phyloP scores from a whole-genome alignment of 192 early-diverging fungal species.

The Globomyces pollinis-pini region DNA sequence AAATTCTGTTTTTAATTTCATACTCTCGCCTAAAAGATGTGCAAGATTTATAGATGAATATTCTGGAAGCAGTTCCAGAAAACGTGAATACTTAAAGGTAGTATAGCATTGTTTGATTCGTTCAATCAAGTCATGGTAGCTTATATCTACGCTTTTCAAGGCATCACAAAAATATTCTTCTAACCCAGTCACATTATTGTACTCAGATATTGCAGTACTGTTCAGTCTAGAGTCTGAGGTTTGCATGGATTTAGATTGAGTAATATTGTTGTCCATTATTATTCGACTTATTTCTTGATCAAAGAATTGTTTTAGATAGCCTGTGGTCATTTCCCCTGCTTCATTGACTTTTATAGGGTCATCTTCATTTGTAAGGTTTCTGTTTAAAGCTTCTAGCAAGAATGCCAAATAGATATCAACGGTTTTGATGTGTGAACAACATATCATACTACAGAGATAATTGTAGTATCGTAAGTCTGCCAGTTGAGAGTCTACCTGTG shows the following conservation, averaged over 20 bases:
- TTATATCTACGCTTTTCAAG: conserved; percentile 7
- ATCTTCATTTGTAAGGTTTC: neutral
- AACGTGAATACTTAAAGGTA: neutral
- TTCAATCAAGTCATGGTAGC: neutral
- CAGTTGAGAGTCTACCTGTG: conserved; percentile 6
- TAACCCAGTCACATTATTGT: conserved; percentile 10
- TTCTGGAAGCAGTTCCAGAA: neutral
- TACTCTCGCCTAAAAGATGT: neutral
- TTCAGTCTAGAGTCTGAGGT: neutral
- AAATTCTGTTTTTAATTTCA: conserved; percentile 5
- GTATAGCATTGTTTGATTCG: neutral
- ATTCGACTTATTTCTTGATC: conserved; percentile 8
- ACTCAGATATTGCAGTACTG: conserved; percentile 10
- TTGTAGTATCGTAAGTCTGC: conserved; percentile 16
- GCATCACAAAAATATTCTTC: conserved; percentile 13
- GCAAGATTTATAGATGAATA: conserved; percentile 1
- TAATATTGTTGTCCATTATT: neutral
- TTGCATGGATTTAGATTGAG: neutral
- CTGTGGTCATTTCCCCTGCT: conserved; percentile 9
- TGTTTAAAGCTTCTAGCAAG: conserved; percentile 15
- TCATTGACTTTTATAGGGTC: neutral
- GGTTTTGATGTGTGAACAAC: neutral
- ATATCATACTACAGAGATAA: conserved; percentile 6
- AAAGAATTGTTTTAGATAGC: conserved; percentile 19
- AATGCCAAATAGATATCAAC: conserved; percentile 17